Evolutionary conservation across 306 rosid genomes (phyloP), one percentile per base, ranked within the genome.

Genomic region (Prunus mira): DNA sequence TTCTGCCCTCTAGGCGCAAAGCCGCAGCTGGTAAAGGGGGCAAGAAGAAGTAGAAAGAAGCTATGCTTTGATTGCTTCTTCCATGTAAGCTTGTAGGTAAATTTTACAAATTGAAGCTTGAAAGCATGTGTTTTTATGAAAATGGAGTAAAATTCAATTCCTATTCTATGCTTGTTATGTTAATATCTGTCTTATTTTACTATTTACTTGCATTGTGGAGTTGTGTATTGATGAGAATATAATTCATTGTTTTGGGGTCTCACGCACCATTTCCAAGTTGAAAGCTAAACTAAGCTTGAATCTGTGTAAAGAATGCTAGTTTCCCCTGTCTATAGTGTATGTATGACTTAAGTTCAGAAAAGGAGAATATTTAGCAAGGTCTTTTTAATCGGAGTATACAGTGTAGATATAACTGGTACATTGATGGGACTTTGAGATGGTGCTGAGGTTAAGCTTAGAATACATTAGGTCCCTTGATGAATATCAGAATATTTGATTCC

Each of bases 1-100:
- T 90, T 3, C 68, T 94, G 24, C 98, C 98, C 14, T 67, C 93
- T 0, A 84, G 85, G 65, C 91, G 94, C 46, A 94, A 85, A 46
- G 18, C 58, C 79, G 79, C 90, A 19, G 54, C 84, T 51, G 74
- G 75, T 15, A 94, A 94, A 63, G 90, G 92, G 12, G 90, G 89
- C 69, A 94, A 94, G 91, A 94, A 94, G 85, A 91, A 93, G 81
- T 90, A 83, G 81, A 57, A 50, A 17, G 6, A 2, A 45, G 4
- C 10, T 17, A 9, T 12, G 14, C 9, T 15, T 12, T 43, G 17
- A 22, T 65, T 43, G 22, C 24, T 65, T 56, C 3, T 8, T 2
- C 9, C 17, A 0, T 10, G 9, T 17, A 30, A 14, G 27, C n/a
- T 62, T 50, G 1, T 38, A 30, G 70, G 75, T 78, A 8, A 50